These are phyloP conservation scores for Xylaria sp. DNA, from an alignment of 2,329 filamentous ascomycete genomes.

Conservation along the genomic window DNA sequence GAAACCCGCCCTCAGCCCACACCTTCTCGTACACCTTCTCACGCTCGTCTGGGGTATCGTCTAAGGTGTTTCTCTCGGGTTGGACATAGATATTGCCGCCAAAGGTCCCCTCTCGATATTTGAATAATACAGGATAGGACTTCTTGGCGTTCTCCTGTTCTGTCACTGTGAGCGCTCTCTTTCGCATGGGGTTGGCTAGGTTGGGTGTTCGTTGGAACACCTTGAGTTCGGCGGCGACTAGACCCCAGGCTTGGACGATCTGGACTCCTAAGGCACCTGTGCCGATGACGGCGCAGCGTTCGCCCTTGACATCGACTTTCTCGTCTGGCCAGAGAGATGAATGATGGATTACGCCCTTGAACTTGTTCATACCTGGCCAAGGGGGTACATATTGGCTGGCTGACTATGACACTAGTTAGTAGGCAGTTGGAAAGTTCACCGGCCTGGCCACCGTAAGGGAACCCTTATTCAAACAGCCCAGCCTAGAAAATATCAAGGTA, in stretches of 20 bases:
- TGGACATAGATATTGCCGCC: constrained; percentile 70
- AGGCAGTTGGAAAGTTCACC: background rate
- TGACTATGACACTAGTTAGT: constrained; percentile 50
- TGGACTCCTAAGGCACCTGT: constrained; percentile 74
- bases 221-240: constrained; percentile 61
- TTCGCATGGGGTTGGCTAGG: constrained; percentile 70
- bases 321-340: constrained; percentile 70
- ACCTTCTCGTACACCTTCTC: constrained; percentile 60
- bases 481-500: too few species aligned
- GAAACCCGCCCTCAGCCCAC: constrained; percentile 65
- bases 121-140: constrained; percentile 64
- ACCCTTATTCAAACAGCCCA: too few species aligned
- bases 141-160: constrained; percentile 61
- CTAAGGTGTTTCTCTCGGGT: constrained; percentile 64
- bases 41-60: constrained; percentile 62
- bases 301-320: constrained; percentile 66
- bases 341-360: constrained; percentile 69
- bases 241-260: constrained; percentile 69
- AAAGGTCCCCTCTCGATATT: constrained; percentile 63
- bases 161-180: constrained; percentile 58
- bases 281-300: constrained; percentile 71
- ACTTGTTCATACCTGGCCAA: constrained; percentile 68
- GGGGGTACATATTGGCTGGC: constrained; percentile 71
- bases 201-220: constrained; percentile 77
- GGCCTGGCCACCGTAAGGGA: background rate